Evolutionary conservation across 1,284 basidiomycete genomes (phyloP), one percentile per base, ranked within the genome.

Genomic region (Athelia sp.): DNA sequence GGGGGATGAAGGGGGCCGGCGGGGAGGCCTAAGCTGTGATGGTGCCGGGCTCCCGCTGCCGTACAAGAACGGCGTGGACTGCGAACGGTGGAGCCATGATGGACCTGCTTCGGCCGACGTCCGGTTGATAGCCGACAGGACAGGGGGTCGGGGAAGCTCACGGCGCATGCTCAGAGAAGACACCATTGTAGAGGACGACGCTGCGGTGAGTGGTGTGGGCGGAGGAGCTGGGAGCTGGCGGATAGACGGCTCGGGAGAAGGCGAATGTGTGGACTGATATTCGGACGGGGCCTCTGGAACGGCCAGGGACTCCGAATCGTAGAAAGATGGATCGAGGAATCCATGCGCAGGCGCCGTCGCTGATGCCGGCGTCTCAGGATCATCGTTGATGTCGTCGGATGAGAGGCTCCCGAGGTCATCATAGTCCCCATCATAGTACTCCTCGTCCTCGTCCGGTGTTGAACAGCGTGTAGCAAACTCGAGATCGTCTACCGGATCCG

Each of bases 291-390:
- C 57, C 23, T 56, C 58, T 14, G 71, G 71, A 3, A 71, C 65
- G 2, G 71, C 66, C 1, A 68, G 68, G 11, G 62, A 51, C 17
- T 61, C 50, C 14, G 60, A 57, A 38, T 56, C 57, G 51, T 72
- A 72, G 51, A 68, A 74, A 2, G 66, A 64, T 11, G 73, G 70
- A 51, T 74, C 71, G 45, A 71, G 54, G 48, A 71, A 70, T 1
- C 57, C 64, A 54, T 72, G 71, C 15, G 70, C 64, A 22, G 71
- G 69, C 4, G 68, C 63, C 8, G 62, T 58, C 2, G 62, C 11
- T n/a, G 43, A 23, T 21, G 22, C 65, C 65, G 59, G 58, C 42
- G 53, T 67, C 47, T 50, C 45, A 19, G 64, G 60, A 38, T 54
- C 65, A 51, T 52, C 14, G 64, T 64, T 17, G 61, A 65, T 2